Evolutionary conservation across 345 rosid genomes (phyloP), one percentile per base, ranked within the genome.

Genomic region (Salix koriyanagi): DNA sequence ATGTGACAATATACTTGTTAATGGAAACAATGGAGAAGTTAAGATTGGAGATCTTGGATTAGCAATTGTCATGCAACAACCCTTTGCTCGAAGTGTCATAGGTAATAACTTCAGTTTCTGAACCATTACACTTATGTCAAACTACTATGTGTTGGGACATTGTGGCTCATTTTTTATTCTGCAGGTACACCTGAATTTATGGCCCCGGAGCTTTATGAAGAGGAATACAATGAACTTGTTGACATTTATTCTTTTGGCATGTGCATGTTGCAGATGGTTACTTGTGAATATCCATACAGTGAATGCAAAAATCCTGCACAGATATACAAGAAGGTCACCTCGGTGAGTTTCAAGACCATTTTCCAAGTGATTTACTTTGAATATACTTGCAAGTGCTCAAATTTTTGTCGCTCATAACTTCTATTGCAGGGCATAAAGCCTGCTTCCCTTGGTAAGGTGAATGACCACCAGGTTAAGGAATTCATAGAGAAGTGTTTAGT

Each of bases 201-300:
- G 98, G 96, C 99, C 21, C 99, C 98, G 1, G 99, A 96, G 79
- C 83, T 96, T 28, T 96, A 96, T 61, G 98, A 93, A 69, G 99
- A 96, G 86, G 90, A 92, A n/a, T 96, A 96, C 84, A 87, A 91
- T 69, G 92, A 96, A 84, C 96, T 96, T 13, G 97, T 93, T 0
- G 99, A 93, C 75, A 81, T 96, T 58, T 96, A 96, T 72, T 89
- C 99, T 9, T 96, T 96, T 52, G 99, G 99, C 73, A 91, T 96
- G 99, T 93, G 99, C 71, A 83, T 93, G 71, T 72, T 96, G 71
- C 98, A 96, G 91, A 89, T 96, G 95, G 90, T 93, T 78, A 96
- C 98, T 23, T 87, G 89, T 28, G 98, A 93, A 68, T 91, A 87
- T 75, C 99, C 99, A 1, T 96, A 93, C 41, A 84, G 88, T 48